These are phyloP conservation scores for Thermothelomyces thermophilus DNA, from an alignment of 2,329 filamentous ascomycete species.

Conservation along the genomic window DNA sequence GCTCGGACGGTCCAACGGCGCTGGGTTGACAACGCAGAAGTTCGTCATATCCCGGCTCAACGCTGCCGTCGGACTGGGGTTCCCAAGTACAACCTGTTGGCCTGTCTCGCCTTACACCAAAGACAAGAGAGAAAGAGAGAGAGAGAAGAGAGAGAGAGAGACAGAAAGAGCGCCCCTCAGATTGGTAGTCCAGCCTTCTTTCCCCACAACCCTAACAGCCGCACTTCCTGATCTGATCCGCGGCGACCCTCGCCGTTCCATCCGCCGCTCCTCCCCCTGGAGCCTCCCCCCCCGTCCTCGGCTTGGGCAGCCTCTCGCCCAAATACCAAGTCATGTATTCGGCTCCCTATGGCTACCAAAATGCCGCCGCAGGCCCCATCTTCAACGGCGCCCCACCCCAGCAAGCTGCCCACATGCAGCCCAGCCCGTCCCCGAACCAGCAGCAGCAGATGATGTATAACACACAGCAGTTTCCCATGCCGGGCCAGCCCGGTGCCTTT, in stretches of 20 bases:
- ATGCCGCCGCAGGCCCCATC: slow-evolving; percentile 45
- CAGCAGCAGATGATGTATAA: slow-evolving; percentile 53
- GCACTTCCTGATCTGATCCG: slow-evolving; percentile 26
- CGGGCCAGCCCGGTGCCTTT: slow-evolving; percentile 42
- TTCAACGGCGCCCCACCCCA: slow-evolving; percentile 46
- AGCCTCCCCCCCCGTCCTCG: slow-evolving; percentile 20
- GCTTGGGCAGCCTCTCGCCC: slow-evolving; percentile 20
- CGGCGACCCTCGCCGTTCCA: slow-evolving; percentile 22
- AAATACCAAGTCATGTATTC: slow-evolving; percentile 44
- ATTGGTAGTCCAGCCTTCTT: slow-evolving; percentile 24
- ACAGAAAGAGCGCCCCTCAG: slow-evolving; percentile 21
- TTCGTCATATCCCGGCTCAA: slow-evolving; percentile 17
- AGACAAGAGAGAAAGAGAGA: slow-evolving; percentile 10
- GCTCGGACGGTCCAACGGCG: slow-evolving; percentile 9
- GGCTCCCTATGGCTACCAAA: slow-evolving; percentile 49
- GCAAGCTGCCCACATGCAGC: slow-evolving; percentile 42
- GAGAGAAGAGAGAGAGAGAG: background rate
- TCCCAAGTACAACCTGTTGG: slow-evolving; percentile 9
- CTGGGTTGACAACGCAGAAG: slow-evolving; percentile 15
- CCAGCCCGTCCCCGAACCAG: slow-evolving; percentile 35
- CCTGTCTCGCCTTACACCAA: slow-evolving; percentile 6
- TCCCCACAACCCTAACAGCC: slow-evolving; percentile 24
- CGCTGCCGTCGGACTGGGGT: slow-evolving; percentile 16
- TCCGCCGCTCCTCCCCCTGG: slow-evolving; percentile 13
- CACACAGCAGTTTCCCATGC: slow-evolving; percentile 52